These are phyloP conservation scores for Lojkania enalia DNA, from an alignment of 2,329 filamentous ascomycete genomes.

Conservation along the genomic window DNA sequence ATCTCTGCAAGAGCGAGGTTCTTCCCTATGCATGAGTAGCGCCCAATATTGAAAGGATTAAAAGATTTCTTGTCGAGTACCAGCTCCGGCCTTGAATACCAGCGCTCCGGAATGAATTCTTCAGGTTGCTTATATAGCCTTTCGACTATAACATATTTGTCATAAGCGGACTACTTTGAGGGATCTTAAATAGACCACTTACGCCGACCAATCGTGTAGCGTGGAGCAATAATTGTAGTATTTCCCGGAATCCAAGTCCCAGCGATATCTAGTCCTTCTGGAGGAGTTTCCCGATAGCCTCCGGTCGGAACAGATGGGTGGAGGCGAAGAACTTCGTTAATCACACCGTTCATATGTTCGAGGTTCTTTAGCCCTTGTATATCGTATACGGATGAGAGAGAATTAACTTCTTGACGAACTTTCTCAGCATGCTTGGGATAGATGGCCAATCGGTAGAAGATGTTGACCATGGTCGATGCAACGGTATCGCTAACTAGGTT, in stretches of 20 bases:
- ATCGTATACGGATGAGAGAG: not conserved
- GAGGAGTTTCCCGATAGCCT: slow-evolving; percentile 33
- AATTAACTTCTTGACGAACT: not conserved
- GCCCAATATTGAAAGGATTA: slow-evolving; percentile 64
- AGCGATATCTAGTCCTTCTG: slow-evolving; percentile 29
- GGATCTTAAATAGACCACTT: slow-evolving; percentile 1
- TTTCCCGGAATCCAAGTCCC: slow-evolving; percentile 32
- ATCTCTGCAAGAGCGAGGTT: slow-evolving; percentile 1
- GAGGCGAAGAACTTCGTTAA: slow-evolving; percentile 33
- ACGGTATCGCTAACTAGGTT: not conserved
- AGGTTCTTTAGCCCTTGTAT: not conserved
- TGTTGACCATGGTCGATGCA: not conserved
- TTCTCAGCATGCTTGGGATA: not conserved
- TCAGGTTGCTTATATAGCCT: slow-evolving; percentile 1
- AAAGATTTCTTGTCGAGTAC: slow-evolving; percentile 56
- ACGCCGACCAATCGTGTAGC: slow-evolving; percentile 4
- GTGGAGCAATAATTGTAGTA: slow-evolving; percentile 4
- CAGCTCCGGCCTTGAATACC: slow-evolving; percentile 7
- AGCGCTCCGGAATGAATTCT: slow-evolving; percentile 16
- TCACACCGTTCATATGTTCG: slow-evolving; percentile 36
- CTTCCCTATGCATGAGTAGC: slow-evolving; percentile 2
- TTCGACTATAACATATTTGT: not conserved
- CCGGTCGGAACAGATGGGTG: slow-evolving; percentile 31
- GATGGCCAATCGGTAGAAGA: not conserved
- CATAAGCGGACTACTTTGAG: not conserved